These are phyloP conservation scores for Phytopythium delawarense DNA, from an alignment of 352 stramenopile species.

Conservation along the genomic window DNA sequence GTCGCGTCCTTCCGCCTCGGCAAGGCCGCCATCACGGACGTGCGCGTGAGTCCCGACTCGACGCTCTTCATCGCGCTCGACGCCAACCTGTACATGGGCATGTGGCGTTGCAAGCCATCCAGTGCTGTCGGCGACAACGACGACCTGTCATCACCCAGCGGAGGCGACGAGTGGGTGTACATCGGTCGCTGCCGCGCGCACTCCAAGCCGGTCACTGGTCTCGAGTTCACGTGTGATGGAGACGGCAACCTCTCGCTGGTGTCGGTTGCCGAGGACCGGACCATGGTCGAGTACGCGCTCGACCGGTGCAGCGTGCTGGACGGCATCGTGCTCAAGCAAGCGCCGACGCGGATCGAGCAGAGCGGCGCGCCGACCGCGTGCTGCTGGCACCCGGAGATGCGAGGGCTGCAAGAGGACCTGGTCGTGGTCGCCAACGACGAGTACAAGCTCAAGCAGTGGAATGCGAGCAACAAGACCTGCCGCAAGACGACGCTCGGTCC, in stretches of 20 bases:
- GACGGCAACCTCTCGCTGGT: slow-evolving; percentile 80
- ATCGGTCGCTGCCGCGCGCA: slow-evolving; percentile 77
- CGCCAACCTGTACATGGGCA: slow-evolving; percentile 61
- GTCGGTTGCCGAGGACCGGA: slow-evolving; percentile 83
- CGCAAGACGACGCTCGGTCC: slow-evolving; percentile 88
- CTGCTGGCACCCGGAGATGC: slow-evolving; percentile 87
- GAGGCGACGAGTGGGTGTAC: slow-evolving; percentile 70
- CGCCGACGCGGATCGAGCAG: slow-evolving; percentile 80
- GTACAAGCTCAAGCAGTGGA: slow-evolving; percentile 94
- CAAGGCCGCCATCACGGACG: slow-evolving; percentile 71
- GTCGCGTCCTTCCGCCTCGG: slow-evolving; percentile 56
- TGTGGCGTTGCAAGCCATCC: slow-evolving; percentile 61
- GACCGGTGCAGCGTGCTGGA: slow-evolving; percentile 75
- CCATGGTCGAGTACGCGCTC: slow-evolving; percentile 89
- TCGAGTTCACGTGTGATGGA: slow-evolving; percentile 81
- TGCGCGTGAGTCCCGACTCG: slow-evolving; percentile 71
- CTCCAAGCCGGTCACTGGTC: slow-evolving; percentile 76
- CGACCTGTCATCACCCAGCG: neutral
- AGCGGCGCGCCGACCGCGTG: slow-evolving; percentile 81
- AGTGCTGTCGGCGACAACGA: slow-evolving; percentile 10
- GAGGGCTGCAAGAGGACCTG: slow-evolving; percentile 81
- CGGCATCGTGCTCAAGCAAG: slow-evolving; percentile 77
- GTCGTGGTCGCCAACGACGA: slow-evolving; percentile 89
- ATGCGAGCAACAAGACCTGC: slow-evolving; percentile 88
- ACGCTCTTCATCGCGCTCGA: slow-evolving; percentile 80